A percentile compares a stretch with the other conserved stretches of the same genome.
These are phyloP conservation scores for Eremochloa ophiuroides DNA, from an alignment of 176 grass and related monocot genomes.

Conservation along the genomic window DNA sequence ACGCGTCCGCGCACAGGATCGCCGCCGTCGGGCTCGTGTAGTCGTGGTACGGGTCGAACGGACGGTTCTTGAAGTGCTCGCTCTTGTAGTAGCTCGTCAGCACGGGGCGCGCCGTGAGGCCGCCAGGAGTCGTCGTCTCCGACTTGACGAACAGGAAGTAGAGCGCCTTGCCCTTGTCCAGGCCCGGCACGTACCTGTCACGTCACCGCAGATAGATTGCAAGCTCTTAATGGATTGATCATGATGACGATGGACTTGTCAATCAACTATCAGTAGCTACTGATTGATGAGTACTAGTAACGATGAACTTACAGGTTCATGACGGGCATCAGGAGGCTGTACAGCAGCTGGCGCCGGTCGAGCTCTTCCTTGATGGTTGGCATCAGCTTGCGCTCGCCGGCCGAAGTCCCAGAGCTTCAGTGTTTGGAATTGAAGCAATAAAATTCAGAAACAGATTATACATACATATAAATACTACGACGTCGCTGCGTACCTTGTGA, in stretches of 20 bases:
- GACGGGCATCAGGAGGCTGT: slow-evolving; percentile 65
- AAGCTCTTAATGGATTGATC: no score
- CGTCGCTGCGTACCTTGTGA: slow-evolving; percentile 65
- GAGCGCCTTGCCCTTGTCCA: slow-evolving; percentile 70
- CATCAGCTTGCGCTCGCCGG: slow-evolving; percentile 66
- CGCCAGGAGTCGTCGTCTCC: slow-evolving; percentile 68
- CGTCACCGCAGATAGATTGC: no score
- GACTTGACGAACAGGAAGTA: slow-evolving; percentile 81
- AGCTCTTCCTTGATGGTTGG: slow-evolving; percentile 64
- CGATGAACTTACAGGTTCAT: slow-evolving; percentile 47
- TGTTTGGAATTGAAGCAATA: no score
- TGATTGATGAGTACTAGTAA: background rate
- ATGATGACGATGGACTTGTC: no score
- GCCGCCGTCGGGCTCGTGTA: slow-evolving; percentile 50
- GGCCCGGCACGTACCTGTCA: slow-evolving; percentile 39
- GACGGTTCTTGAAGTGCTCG: slow-evolving; percentile 53
- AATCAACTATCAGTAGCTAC: no score
- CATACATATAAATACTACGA: no score
- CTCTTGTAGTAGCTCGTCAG: slow-evolving; percentile 82
- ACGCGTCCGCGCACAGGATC: slow-evolving; percentile 62
- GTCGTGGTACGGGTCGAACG: slow-evolving; percentile 66
- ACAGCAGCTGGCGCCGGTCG: slow-evolving; percentile 49
- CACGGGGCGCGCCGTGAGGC: slow-evolving; percentile 39
- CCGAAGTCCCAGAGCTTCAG: slow-evolving; percentile 57
- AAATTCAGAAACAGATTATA: no score